Conservation (phyloP, 306 rosid genomes). For the Casuarina cunninghamiana region DNA sequence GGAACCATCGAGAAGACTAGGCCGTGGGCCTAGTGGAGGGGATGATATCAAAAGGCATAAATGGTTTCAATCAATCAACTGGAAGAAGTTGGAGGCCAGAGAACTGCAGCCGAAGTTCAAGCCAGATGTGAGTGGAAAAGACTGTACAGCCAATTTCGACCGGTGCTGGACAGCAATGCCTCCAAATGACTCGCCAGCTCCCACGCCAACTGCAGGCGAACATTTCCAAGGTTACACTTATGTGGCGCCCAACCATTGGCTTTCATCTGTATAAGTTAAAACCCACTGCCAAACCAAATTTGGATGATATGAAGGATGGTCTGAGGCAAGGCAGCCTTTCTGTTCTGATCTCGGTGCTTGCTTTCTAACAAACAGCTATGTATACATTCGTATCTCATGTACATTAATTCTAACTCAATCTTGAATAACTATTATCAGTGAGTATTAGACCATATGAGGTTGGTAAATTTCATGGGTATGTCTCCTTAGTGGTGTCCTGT, state of each 20-base stretch:
- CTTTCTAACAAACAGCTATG: background rate
- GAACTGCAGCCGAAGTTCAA: conserved; percentile 77
- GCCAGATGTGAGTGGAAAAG: conserved; percentile 82
- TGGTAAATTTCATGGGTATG: too few species aligned
- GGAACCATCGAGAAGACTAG: conserved; percentile 79
- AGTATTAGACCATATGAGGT: too few species aligned
- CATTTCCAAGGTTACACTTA: conserved; percentile 88
- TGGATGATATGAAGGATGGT: background rate
- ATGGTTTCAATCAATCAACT: conserved; percentile 80
- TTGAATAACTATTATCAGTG: background rate
- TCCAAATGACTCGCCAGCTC: conserved; percentile 81
- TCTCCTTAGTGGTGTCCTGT: background rate
- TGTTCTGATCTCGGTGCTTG: background rate
- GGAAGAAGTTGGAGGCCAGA: conserved; percentile 91
- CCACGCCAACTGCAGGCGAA: conserved; percentile 80
- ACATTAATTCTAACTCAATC: conserved; percentile 21
- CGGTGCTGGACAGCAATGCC: conserved; percentile 94
- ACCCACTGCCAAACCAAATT: background rate
- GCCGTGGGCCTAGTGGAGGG: conserved; percentile 80
- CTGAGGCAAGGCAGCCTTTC: background rate
- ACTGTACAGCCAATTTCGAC: conserved; percentile 86
- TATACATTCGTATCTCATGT: conserved; percentile 12
- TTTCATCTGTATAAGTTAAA: conserved; percentile 54
- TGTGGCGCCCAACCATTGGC: conserved; percentile 88
- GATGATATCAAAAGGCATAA: conserved; percentile 71